phyloP scores from a whole-genome alignment of 2,329 filamentous ascomycete genomes.

The Ophiognomonia clavigignenti-juglandacearum region DNA sequence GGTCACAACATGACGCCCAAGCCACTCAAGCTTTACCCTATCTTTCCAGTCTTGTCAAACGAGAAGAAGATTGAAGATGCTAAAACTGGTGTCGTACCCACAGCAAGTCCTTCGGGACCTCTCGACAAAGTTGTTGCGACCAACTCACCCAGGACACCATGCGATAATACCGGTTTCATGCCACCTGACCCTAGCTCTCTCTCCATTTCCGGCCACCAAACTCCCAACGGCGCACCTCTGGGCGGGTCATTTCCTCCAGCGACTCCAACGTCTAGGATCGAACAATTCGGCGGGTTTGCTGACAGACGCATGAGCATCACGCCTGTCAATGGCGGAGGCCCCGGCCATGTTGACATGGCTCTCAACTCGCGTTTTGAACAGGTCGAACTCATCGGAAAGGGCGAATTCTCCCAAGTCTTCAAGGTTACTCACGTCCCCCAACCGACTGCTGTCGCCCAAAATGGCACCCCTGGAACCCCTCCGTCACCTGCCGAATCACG shows the following conservation, averaged over 20 bases:
- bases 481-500: conserved; percentile 49
- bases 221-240: conserved; percentile 8
- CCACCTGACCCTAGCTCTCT: conserved; percentile 78
- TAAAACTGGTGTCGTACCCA: conserved; percentile 45
- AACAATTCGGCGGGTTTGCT: conserved; percentile 47
- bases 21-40: conserved; percentile 19
- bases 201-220: conserved; percentile 63
- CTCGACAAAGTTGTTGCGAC: conserved; percentile 42
- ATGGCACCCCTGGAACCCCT: conserved; percentile 47
- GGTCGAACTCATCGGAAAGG: conserved; percentile 75
- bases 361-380: conserved; percentile 74
- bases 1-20: conserved; percentile 28
- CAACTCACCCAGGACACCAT: conserved; percentile 70
- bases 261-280: conserved; percentile 69
- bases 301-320: conserved; percentile 58
- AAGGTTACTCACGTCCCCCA: conserved; percentile 53
- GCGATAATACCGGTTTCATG: conserved; percentile 55
- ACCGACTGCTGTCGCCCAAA: conserved; percentile 34
- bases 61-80: conserved; percentile 36
- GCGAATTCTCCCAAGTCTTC: conserved; percentile 93
- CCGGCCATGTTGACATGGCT: conserved; percentile 69
- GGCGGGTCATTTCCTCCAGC: conserved; percentile 56
- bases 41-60: conserved; percentile 22
- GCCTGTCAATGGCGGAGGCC: conserved; percentile 64
- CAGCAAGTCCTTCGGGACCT: conserved; percentile 59